Conservation (phyloP, 2,329 filamentous ascomycete species). For the Aspergillus viridinutans region DNA sequence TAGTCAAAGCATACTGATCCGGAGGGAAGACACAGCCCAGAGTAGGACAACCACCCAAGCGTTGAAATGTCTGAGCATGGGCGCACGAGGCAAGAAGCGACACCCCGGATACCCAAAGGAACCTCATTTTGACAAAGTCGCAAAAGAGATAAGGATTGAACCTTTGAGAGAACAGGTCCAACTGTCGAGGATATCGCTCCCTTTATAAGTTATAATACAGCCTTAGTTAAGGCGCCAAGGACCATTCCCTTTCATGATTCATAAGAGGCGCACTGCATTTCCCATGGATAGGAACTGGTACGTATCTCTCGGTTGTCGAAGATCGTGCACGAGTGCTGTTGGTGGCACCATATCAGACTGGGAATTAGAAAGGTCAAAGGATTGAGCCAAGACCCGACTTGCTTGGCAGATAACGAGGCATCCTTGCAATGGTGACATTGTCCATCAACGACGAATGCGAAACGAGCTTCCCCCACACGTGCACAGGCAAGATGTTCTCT, state of each 20-base stretch:
- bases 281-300: not conserved
- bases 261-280: not conserved
- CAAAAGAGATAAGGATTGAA: not conserved
- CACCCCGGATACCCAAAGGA: conserved; percentile 16
- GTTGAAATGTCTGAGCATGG: conserved; percentile 52
- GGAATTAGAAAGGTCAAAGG: not conserved
- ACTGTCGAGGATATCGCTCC: not conserved
- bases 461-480: conserved; percentile 9
- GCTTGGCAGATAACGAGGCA: conserved; percentile 10
- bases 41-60: conserved; percentile 53
- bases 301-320: not conserved
- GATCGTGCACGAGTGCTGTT: not conserved
- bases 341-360: not conserved
- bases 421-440: not conserved
- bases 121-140: conserved; percentile 19
- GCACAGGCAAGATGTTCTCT: conserved; percentile 3
- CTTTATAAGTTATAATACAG: not conserved
- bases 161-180: not conserved
- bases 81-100: conserved; percentile 23
- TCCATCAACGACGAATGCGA: conserved; percentile 8
- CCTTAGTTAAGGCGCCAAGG: not conserved
- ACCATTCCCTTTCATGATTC: not conserved
- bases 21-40: conserved; percentile 57
- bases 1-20: conserved; percentile 45
- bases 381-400: not conserved